Evolutionary conservation across 306 rosid species (phyloP), one percentile per base, ranked within the genome.

Genomic region (Vigna reflexopilosa): DNA sequence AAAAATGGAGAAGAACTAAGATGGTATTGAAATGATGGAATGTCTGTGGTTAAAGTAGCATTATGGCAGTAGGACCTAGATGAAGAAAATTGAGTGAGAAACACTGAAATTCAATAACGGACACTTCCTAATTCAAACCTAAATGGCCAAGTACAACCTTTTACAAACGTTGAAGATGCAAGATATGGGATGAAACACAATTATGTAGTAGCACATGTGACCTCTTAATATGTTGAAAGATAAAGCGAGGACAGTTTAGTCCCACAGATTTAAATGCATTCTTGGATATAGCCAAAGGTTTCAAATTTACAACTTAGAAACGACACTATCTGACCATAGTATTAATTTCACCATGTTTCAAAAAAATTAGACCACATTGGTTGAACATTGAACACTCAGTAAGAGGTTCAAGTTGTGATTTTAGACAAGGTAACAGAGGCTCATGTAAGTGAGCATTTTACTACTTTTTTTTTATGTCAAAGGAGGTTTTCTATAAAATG

Each of bases 271-370:
- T 17, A 66, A 40, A 40, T 16, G 45, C 44, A 36, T 9, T 51
- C 22, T 66, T 42, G 71, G 34, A n/a, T 14, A 40, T 19, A 19
- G 51, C 44, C 71, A 42, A 66, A 40, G 30, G 52, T 66, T 66
- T 40, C 71, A 63, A 32, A 32, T 7, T 32, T 34, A 16, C 24
- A 63, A 14, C 26, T 63, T 15, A 7, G 9, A 63, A 63, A 30
- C 34, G 15, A 17, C 66, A 59, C 10, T 28, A 26, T 14, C 2
- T 4, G 11, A 19, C 57, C 57, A 12, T 3, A 12, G n/a, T 48
- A 48, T 56, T 56, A 20, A 20, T 56, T 56, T 57, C 36, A 57
- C 16, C 24, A 8, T 63, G 8, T 57, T 57, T 22, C 11, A 10
- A 57, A 24, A 57, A 24, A 2, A 7, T 57, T 22, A 24, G 8